Percentiles rank a stretch among this genome's conserved stretches.
Conservation (phyloP, 2,329 filamentous ascomycete genomes). For the Fusarium nisikadoi region DNA sequence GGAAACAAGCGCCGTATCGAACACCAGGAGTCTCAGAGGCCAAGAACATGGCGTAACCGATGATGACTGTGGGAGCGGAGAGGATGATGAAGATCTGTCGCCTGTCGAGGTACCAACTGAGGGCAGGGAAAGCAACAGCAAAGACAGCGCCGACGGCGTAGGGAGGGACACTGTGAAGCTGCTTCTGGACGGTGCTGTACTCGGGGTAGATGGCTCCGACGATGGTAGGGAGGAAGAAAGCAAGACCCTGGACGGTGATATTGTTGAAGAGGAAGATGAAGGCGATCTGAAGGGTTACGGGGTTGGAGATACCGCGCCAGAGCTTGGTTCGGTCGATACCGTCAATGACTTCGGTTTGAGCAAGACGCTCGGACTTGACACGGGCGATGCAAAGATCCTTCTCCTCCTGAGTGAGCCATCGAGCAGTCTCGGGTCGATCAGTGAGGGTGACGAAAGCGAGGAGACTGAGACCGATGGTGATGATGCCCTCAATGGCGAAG, state of each 20-base stretch:
- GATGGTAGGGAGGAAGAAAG: constrained; percentile 74
- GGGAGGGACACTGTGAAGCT: constrained; percentile 72
- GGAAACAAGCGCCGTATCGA: constrained; percentile 72
- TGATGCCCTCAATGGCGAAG: constrained; percentile 75
- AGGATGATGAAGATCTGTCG: constrained; percentile 66
- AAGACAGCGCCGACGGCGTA: constrained; percentile 72
- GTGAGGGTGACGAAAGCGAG: constrained; percentile 72
- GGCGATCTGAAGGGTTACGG: constrained; percentile 64
- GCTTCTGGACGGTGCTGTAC: constrained; percentile 66
- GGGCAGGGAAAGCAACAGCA: constrained; percentile 64
- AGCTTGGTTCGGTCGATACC: constrained; percentile 68
- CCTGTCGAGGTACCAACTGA: constrained; percentile 66
- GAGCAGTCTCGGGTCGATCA: constrained; percentile 72
- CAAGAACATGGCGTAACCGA: constrained; percentile 73
- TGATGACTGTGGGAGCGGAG: constrained; percentile 67
- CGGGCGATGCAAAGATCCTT: constrained; percentile 72
- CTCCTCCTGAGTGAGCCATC: constrained; percentile 71
- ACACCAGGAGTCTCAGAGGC: constrained; percentile 57
- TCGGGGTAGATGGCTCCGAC: constrained; percentile 71
- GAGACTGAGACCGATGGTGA: constrained; percentile 63
- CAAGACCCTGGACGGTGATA: constrained; percentile 73
- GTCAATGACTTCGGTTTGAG: constrained; percentile 69
- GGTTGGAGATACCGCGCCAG: constrained; percentile 67
- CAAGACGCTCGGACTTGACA: constrained; percentile 68
- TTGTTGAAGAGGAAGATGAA: constrained; percentile 73